Percentiles rank a stretch among this genome's conserved stretches.
Conservation (phyloP, 2,329 filamentous ascomycete genomes). For the Penicillium sp. region DNA sequence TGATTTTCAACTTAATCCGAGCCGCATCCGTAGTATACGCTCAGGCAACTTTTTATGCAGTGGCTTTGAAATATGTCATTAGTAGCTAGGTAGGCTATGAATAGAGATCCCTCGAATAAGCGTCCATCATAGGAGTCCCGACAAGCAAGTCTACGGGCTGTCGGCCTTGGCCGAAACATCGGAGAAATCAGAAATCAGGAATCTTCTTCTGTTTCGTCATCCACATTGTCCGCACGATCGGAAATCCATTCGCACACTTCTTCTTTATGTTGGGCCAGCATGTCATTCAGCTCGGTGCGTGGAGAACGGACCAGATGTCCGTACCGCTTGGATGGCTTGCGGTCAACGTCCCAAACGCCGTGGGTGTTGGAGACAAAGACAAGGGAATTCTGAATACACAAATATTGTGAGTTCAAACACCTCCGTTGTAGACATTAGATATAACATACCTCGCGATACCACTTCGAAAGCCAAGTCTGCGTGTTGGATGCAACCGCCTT, state of each 20-base stretch:
- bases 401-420: neutral
- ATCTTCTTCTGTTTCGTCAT: constrained; percentile 27
- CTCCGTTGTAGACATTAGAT: neutral
- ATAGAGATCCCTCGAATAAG: neutral
- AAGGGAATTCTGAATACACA: constrained; percentile 57
- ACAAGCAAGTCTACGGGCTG: neutral
- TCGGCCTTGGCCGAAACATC: neutral
- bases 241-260: constrained; percentile 49
- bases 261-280: constrained; percentile 53
- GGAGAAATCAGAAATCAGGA: neutral
- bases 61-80: neutral
- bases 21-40: neutral
- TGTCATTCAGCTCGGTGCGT: constrained; percentile 50
- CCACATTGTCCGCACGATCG: constrained; percentile 31
- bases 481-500: constrained; percentile 77
- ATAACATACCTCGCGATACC: constrained; percentile 66
- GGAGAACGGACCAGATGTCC: constrained; percentile 51
- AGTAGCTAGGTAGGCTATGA: neutral
- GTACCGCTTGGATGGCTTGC: constrained; percentile 56
- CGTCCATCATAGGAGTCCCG: neutral
- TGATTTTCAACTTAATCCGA: neutral
- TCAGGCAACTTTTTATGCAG: no score
- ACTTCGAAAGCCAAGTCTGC: constrained; percentile 62
- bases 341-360: constrained; percentile 65
- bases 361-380: constrained; percentile 76